Evolutionary conservation across 2,329 filamentous ascomycete genomes (phyloP).

Genomic region (Diaporthe australafricana): DNA sequence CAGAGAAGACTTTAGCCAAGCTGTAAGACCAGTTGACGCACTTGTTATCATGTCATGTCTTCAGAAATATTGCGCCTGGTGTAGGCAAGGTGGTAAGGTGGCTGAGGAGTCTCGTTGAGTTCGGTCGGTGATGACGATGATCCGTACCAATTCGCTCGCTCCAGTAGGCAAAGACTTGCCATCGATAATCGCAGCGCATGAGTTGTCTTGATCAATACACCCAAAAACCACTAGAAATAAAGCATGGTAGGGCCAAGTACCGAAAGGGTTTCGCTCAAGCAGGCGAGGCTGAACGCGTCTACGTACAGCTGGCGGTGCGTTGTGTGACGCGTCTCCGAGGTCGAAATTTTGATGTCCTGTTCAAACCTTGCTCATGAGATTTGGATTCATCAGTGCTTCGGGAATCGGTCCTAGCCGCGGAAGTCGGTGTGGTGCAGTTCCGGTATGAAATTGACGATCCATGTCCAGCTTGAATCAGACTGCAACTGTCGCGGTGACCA

Average conservation of each 20-base stretch:
- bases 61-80: too few species aligned
- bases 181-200: background rate
- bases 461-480: slow-evolving; percentile 22
- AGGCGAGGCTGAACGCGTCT: slow-evolving; percentile 3
- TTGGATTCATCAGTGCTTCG: background rate
- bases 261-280: background rate
- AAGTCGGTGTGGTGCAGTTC: slow-evolving; percentile 12
- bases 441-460: slow-evolving; percentile 12
- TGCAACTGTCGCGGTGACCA: background rate
- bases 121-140: background rate
- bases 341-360: background rate
- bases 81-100: background rate
- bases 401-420: slow-evolving; percentile 5
- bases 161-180: background rate
- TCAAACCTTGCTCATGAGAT: background rate
- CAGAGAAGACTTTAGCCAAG: slow-evolving; percentile 43
- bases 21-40: slow-evolving; percentile 35
- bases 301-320: slow-evolving; percentile 2
- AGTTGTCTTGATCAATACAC: background rate
- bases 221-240: background rate
- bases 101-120: background rate
- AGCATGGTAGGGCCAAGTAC: background rate
- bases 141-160: background rate
- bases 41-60: background rate
- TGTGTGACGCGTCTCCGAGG: slow-evolving; percentile 12